Conservation (phyloP, 2,329 filamentous ascomycete species). For the Fonsecaea multimorphosa region DNA sequence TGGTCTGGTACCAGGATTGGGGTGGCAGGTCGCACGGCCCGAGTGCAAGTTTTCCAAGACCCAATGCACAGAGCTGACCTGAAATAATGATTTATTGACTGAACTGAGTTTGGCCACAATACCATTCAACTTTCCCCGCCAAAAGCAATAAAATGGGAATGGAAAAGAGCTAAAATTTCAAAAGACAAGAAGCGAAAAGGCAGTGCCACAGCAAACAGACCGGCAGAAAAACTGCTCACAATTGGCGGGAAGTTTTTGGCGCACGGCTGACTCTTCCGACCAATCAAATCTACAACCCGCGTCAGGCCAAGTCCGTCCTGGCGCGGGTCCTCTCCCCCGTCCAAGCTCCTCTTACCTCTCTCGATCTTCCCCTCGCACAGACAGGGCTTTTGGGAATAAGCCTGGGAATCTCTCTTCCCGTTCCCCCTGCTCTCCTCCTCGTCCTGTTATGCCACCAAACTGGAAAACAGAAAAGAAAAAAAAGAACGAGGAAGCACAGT, state of each 20-base stretch:
- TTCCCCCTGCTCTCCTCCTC: neutral
- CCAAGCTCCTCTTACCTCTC: neutral
- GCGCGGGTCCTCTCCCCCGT: neutral
- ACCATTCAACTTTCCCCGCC: neutral
- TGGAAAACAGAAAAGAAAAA: neutral
- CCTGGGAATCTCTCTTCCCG: neutral
- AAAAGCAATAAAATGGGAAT: neutral
- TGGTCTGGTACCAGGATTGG: neutral
- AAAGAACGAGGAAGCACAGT: neutral
- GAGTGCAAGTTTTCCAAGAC: neutral
- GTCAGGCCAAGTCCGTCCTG: neutral
- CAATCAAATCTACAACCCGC: neutral
- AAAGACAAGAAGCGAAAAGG: neutral
- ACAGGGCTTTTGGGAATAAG: neutral
- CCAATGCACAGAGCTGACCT: neutral
- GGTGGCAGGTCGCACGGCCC: neutral
- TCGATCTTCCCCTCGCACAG: neutral
- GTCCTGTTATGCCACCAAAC: neutral
- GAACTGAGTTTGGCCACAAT: neutral
- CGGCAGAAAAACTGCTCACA: neutral
- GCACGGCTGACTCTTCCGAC: neutral
- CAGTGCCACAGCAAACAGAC: neutral
- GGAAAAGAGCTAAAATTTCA: constrained; percentile 1
- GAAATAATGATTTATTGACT: neutral
- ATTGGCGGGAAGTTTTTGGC: neutral